Evolutionary conservation across 2,329 filamentous ascomycete genomes (phyloP).

Genomic region (Cordyceps cateniannulata): DNA sequence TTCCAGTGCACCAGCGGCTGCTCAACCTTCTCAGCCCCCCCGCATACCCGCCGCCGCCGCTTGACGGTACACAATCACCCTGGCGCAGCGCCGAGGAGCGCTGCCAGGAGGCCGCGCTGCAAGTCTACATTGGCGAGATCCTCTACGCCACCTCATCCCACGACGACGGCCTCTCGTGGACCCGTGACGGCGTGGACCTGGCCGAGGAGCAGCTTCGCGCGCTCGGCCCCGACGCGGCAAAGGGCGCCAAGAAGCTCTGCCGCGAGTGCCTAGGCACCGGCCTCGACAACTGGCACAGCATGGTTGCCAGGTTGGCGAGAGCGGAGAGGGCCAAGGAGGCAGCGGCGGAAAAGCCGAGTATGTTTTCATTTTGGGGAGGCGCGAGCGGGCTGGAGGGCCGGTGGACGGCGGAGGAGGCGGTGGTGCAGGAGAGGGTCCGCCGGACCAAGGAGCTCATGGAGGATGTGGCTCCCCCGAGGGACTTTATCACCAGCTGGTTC

Average conservation of each 20-base stretch:
- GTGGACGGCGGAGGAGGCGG: conserved; percentile 49
- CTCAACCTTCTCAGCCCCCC: conserved; percentile 36
- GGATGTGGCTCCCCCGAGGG: conserved; percentile 33
- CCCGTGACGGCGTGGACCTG: conserved; percentile 75
- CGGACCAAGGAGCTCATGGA: conserved; percentile 48
- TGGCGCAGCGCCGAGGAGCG: conserved; percentile 56
- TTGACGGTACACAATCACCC: conserved; percentile 63
- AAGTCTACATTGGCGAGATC: conserved; percentile 90
- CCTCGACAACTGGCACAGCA: conserved; percentile 74
- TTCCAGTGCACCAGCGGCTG: conserved; percentile 18
- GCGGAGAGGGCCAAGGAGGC: conserved; percentile 37
- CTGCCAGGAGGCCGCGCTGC: conserved; percentile 81
- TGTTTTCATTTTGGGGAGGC: conserved; percentile 33
- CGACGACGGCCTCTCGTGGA: conserved; percentile 80
- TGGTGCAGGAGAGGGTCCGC: conserved; percentile 45
- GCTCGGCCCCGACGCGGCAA: conserved; percentile 27
- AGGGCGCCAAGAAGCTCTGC: conserved; percentile 49
- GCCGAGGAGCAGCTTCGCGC: conserved; percentile 62
- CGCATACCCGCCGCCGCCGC: conserved; percentile 62
- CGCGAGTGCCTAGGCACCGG: conserved; percentile 71
- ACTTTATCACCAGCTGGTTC: conserved; percentile 32
- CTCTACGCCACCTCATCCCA: conserved; percentile 59
- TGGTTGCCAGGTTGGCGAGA: conserved; percentile 61
- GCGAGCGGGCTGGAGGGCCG: conserved; percentile 33
- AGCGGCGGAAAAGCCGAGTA: conserved; percentile 22